Evolutionary conservation across 345 rosid species (phyloP).

Genomic region (Euphorbia pulcherrima): DNA sequence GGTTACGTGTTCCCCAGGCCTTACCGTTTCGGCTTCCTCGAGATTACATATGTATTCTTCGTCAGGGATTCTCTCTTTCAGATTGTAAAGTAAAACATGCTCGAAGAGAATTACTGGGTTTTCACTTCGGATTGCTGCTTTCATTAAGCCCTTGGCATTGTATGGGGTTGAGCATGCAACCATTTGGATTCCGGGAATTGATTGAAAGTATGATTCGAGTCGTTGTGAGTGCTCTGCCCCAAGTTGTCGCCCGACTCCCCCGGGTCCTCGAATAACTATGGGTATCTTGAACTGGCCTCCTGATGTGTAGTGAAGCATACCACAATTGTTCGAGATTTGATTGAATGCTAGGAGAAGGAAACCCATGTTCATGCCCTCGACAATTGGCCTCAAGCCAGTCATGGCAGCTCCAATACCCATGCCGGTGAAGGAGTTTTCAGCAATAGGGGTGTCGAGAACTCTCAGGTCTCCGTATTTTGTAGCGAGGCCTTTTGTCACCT

Average conservation of each 20-base stretch:
- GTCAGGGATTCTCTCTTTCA: constrained; percentile 90
- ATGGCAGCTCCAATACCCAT: constrained; percentile 97
- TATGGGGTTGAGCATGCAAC: constrained; percentile 98
- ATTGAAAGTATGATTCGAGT: constrained; percentile 92
- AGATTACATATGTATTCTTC: constrained; percentile 83
- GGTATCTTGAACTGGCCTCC: constrained; percentile 96
- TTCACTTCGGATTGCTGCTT: constrained; percentile 95
- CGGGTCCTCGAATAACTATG: constrained; percentile 91
- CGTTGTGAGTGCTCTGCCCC: constrained; percentile 98
- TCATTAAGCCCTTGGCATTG: constrained; percentile 98
- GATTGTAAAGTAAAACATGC: constrained; percentile 94
- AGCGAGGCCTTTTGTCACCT: constrained; percentile 81
- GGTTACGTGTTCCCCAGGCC: constrained; percentile 87
- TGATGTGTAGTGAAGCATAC: constrained; percentile 98
- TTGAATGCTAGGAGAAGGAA: constrained; percentile 94
- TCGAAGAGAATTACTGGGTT: constrained; percentile 95
- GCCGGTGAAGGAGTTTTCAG: constrained; percentile 93
- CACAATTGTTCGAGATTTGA: constrained; percentile 97
- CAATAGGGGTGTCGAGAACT: constrained; percentile 94
- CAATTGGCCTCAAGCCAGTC: constrained; percentile 85
- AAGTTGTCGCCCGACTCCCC: constrained; percentile 94
- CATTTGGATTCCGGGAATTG: constrained; percentile 98
- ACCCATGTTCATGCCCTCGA: constrained; percentile 98
- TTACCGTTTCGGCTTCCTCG: constrained; percentile 96
- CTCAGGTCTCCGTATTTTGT: constrained; percentile 76